phyloP scores from a whole-genome alignment of 2,329 filamentous ascomycete species.

The Xylariaceae sp. region DNA sequence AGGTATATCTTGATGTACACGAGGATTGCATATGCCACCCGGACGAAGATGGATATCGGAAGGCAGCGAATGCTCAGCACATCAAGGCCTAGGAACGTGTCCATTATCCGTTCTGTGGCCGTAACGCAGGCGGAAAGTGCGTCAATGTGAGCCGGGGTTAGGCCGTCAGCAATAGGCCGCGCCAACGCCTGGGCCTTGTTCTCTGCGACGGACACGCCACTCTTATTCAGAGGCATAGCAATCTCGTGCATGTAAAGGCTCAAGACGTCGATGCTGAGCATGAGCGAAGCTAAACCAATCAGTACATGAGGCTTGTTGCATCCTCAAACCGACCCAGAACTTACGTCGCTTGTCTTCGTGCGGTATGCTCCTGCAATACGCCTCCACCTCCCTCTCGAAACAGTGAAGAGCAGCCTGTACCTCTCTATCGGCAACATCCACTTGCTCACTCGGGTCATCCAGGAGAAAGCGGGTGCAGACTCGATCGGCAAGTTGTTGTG shows the following conservation, averaged over 20 bases:
- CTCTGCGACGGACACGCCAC: constrained; percentile 39
- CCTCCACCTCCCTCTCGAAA: constrained; percentile 59
- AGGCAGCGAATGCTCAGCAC: constrained; percentile 54
- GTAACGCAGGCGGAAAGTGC: constrained; percentile 62
- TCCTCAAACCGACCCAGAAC: constrained; percentile 27
- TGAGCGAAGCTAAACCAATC: constrained; percentile 47
- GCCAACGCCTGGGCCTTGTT: constrained; percentile 42
- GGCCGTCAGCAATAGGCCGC: constrained; percentile 36
- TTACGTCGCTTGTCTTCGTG: constrained; percentile 50
- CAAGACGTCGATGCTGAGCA: constrained; percentile 59
- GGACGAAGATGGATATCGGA: constrained; percentile 66
- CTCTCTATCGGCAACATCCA: constrained; percentile 55
- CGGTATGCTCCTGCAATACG: constrained; percentile 52
- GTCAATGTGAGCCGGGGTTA: constrained; percentile 57
- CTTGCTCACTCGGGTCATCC: constrained; percentile 53
- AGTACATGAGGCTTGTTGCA: constrained; percentile 16
- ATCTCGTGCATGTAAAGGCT: constrained; percentile 74
- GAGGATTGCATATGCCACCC: constrained; percentile 65
- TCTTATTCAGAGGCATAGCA: constrained; percentile 60
- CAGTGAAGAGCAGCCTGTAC: constrained; percentile 59
- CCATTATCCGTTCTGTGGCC: constrained; percentile 62
- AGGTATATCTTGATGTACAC: constrained; percentile 71
- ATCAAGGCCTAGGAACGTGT: constrained; percentile 59
- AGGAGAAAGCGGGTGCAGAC: constrained; percentile 60
- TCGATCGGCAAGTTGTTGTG: constrained; percentile 62